phyloP scores from a whole-genome alignment of 78 protist genomes.

The Dictyostelium intermedium region DNA sequence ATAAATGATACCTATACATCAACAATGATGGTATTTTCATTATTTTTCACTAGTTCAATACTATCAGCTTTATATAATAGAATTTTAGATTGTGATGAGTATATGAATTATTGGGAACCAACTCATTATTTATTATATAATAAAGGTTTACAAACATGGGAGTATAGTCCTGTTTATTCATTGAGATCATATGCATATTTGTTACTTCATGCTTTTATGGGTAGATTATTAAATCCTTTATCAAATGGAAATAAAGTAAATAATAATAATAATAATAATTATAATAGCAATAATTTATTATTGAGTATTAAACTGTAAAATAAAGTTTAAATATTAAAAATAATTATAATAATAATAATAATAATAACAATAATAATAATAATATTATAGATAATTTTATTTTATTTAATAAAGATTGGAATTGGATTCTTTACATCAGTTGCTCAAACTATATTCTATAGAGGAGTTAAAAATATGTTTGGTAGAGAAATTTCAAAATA shows the following conservation, averaged over 20 bases:
- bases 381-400: background rate
- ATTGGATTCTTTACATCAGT: slow-evolving; percentile 32
- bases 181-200: slow-evolving; percentile 90
- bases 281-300: background rate
- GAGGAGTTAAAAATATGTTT: slow-evolving; percentile 37
- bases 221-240: background rate
- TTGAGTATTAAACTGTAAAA: background rate
- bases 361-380: background rate
- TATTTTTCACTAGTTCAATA: background rate
- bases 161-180: slow-evolving; percentile 91
- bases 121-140: slow-evolving; percentile 87
- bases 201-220: slow-evolving; percentile 22
- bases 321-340: too few species aligned
- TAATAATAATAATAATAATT: background rate
- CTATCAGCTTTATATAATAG: slow-evolving; percentile 49
- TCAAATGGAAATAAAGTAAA: slow-evolving; percentile 28
- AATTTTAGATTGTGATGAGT: slow-evolving; percentile 95
- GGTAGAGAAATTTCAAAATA: slow-evolving; percentile 44
- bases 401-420: slow-evolving; percentile 18
- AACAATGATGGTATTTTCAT: background rate
- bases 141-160: slow-evolving; percentile 95
- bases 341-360: background rate
- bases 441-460: slow-evolving; percentile 37
- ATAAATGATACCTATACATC: background rate
- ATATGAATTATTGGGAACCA: slow-evolving; percentile 97